Evolutionary conservation across 768 basidiomycete species (phyloP), one percentile per base, ranked within the genome.

Genomic region (Lactifluus hygrophoroides): DNA sequence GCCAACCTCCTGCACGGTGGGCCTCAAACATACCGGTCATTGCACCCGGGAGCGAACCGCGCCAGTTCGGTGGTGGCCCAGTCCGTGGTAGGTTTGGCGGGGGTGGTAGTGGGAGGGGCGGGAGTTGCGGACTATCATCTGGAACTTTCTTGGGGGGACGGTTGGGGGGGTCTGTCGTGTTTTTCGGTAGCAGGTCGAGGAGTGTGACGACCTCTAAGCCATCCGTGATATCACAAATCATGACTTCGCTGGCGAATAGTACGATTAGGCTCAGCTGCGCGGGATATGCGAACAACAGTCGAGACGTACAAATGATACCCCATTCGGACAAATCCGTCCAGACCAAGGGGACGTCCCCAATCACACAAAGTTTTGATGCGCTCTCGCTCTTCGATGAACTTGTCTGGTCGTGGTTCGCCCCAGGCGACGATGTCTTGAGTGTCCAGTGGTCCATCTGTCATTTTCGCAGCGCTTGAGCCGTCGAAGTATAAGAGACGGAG

Each of bases 1-100:
- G 73, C 76, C 74, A 76, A 27, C 66, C 65, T 6, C 76, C 74
- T 10, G 76, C 65, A 55, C 72, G 68, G 38, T 75, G 50, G 16
- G 67, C 65, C 37, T 67, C 66, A 30, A 61, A 57, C 11, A 16
- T 14, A 16, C 7, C 27, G 16, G 25, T 3, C 5, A 1, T 0
- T 0, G 11, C 16, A 23, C 3, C 8, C 9, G 16, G 55, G 7
- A 55, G 45, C 42, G 57, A 51, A 11, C 64, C 64, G 13, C 53
- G 49, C 64, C 64, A 65, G 21, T 63, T 59, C 3, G 56, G 16
- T 3, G 64, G 64, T 13, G 32, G 62, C 16, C 9, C 37, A 21
- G 17, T 30, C 13, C 4, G 30, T 23, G 61, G 37, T 13, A 46
- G 19, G 19, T 3, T 1, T 34, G 44, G 23, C 25, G 3, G 13